Evolutionary conservation across 31 red algal species (phyloP).

Genomic region (Odonthalia washingtoniensis): DNA sequence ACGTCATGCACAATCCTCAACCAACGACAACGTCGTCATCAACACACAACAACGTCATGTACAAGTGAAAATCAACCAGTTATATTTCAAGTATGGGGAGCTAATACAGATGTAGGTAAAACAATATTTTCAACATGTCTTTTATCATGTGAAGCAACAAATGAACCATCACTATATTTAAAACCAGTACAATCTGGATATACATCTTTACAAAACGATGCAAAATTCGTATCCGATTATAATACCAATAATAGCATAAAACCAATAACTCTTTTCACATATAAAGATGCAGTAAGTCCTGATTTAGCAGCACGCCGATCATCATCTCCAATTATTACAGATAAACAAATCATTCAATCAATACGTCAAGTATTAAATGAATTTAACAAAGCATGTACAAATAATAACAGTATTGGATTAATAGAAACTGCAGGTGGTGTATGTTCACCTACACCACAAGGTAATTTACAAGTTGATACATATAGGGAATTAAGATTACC

Average conservation of each 20-base stretch:
- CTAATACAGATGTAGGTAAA: slow-evolving; percentile 96
- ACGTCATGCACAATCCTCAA: too few species aligned
- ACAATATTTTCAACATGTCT: slow-evolving; percentile 86
- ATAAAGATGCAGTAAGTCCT: slow-evolving; percentile 63
- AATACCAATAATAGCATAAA: slow-evolving; percentile 30
- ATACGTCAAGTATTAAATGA: slow-evolving; percentile 20
- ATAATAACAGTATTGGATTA: slow-evolving; percentile 47
- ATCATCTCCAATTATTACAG: slow-evolving; percentile 3
- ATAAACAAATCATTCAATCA: slow-evolving; percentile 35
- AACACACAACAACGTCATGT: too few species aligned
- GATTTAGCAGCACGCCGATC: slow-evolving; percentile 65
- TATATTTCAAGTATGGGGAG: slow-evolving; percentile 89
- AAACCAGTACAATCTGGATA: slow-evolving; percentile 98
- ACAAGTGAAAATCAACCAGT: slow-evolving; percentile 23
- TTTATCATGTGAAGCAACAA: slow-evolving; percentile 34
- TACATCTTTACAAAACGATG: slow-evolving; percentile 82
- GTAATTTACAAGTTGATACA: slow-evolving; percentile 86
- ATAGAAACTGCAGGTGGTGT: slow-evolving; percentile 96
- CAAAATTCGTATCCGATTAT: slow-evolving; percentile 39
- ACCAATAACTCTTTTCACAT: slow-evolving; percentile 50
- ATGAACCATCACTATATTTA: slow-evolving; percentile 58
- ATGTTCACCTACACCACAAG: slow-evolving; percentile 86
- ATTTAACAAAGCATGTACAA: slow-evolving; percentile 53
- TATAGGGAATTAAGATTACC: slow-evolving; percentile 85
- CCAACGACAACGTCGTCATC: too few species aligned